Base-by-base conservation (phyloP, 345 rosid species). In the Kernera saxatilis region DNA sequence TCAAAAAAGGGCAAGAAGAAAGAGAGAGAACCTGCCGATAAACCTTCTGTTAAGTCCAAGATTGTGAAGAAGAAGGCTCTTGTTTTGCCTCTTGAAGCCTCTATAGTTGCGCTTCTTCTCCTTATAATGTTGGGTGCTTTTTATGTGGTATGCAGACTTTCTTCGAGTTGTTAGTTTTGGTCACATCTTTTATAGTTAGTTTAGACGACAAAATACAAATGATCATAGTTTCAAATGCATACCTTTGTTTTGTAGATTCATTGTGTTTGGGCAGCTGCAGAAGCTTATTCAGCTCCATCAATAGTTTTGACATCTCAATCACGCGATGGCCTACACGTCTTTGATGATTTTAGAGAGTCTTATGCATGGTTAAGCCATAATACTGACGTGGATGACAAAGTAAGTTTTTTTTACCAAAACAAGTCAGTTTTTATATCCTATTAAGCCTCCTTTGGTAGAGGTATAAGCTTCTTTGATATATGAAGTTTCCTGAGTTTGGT, bases 211-310 rank as follows among this genome's bases (percentile, higher is more conserved):
- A 48, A 36, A 15, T 44, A 11, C 40, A 68, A 33, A 17, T 54
- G 44, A 17, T 37, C 41, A 41, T 56, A 14, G 62, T 44, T 72
- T n/a, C 49, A n/a, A 69, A 5, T 18, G 52, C 41, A 40, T 35
- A 30, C 35, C 57, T 63, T 11, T 66, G 37, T 27, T 81, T 73
- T 80, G 78, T 77, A 94, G 99, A 85, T 91, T 64, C 99, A 94
- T 83, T 94, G 92, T 75, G 98, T 94, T 70, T 94, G 99, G 99
- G 99, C 99, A 54, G 98, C 97, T 46, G 99, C 99, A 26, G 98
- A 94, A 87, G 99, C 99, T 69, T 94, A 92, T 85, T 94, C 99
- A 52, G 99, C 99, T 33, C 99, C 99, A 26, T 94, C 99, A 36
- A 94, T 94, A 41, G 99, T 94, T 25, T 80, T 94, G 77, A 94